A percentile compares a stretch with the other conserved stretches of the same genome.
These are phyloP conservation scores for Betula pendula DNA, from an alignment of 306 rosid genomes.

Conservation along the genomic window DNA sequence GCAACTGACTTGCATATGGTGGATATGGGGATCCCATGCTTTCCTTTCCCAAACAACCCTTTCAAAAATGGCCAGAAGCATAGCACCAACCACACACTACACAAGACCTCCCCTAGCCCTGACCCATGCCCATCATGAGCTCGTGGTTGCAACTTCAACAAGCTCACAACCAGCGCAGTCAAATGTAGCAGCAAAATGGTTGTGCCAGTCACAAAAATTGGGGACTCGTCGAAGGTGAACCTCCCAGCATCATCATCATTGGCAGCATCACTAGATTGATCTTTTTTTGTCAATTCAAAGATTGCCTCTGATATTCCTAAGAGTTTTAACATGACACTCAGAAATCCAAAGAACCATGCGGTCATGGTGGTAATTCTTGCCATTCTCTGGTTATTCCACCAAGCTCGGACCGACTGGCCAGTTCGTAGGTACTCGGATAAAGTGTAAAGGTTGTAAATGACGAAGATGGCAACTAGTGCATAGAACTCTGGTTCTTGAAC, in stretches of 20 bases:
- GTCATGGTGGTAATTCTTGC: slow-evolving; percentile 24
- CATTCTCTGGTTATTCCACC: slow-evolving; percentile 55
- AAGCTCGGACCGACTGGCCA: slow-evolving; percentile 37
- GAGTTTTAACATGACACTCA: slow-evolving; percentile 24
- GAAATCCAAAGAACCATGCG: slow-evolving; percentile 35
- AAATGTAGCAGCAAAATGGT: slow-evolving; percentile 57
- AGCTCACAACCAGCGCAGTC: slow-evolving; percentile 27
- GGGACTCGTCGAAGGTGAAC: slow-evolving; percentile 63
- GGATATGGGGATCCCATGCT: slow-evolving; percentile 60
- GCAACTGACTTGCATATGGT: slow-evolving; percentile 47
- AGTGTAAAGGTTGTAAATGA: slow-evolving; percentile 8
- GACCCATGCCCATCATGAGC: slow-evolving; percentile 25
- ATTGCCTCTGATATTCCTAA: slow-evolving; percentile 39
- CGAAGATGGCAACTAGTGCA: slow-evolving; percentile 22
- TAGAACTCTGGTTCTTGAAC: slow-evolving; percentile 28
- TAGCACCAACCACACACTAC: slow-evolving; percentile 37
- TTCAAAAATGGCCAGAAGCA: slow-evolving; percentile 60
- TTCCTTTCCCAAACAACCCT: slow-evolving; percentile 56
- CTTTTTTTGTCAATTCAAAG: slow-evolving; percentile 44
- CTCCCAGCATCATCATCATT: slow-evolving; percentile 30
- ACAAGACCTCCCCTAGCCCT: slow-evolving; percentile 47
- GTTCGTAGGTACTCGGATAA: slow-evolving; percentile 18
- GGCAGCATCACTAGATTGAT: slow-evolving; percentile 23
- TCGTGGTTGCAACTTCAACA: slow-evolving; percentile 29
- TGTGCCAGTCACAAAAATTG: slow-evolving; percentile 51